Percentiles rank a stretch among this genome's conserved stretches.
Conservation (phyloP, 2,329 filamentous ascomycete species). For the Ceratocystiopsis brevicomis region DNA sequence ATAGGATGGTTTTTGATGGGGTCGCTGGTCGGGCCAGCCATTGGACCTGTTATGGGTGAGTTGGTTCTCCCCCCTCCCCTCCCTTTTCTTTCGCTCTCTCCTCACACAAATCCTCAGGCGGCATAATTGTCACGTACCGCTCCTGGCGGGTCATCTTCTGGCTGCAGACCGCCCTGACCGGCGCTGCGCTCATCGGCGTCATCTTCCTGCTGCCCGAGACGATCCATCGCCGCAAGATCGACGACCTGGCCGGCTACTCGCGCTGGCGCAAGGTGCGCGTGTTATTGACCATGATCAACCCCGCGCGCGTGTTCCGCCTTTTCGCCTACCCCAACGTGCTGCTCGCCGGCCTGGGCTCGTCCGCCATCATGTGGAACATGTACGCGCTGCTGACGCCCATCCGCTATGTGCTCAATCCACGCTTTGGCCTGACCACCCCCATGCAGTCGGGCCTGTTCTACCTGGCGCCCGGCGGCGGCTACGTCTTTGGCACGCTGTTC, state of each 20-base stretch:
- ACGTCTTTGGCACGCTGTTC: slow-evolving; percentile 45
- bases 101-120: slow-evolving; percentile 17
- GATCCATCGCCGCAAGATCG: slow-evolving; percentile 36
- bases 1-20: slow-evolving; percentile 48
- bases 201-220: slow-evolving; percentile 49
- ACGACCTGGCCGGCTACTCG: slow-evolving; percentile 32
- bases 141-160: slow-evolving; percentile 54
- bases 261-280: slow-evolving; percentile 24
- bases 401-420: slow-evolving; percentile 51
- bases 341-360: slow-evolving; percentile 35
- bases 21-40: slow-evolving; percentile 44
- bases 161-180: slow-evolving; percentile 45
- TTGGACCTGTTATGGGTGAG: slow-evolving; percentile 37
- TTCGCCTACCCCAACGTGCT: slow-evolving; percentile 48
- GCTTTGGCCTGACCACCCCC: slow-evolving; percentile 43
- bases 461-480: slow-evolving; percentile 48
- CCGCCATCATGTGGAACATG: slow-evolving; percentile 51
- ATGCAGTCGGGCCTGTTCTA: slow-evolving; percentile 51
- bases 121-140: slow-evolving; percentile 48
- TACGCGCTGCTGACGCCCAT: slow-evolving; percentile 50
- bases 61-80: no score
- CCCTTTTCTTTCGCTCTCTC: no score
- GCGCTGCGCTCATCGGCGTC: slow-evolving; percentile 32
- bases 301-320: slow-evolving; percentile 34
- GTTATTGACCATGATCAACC: slow-evolving; percentile 41